Evolutionary conservation across 2,329 filamentous ascomycete genomes (phyloP), one percentile per base, ranked within the genome.

Genomic region (Fusarium dimerum): DNA sequence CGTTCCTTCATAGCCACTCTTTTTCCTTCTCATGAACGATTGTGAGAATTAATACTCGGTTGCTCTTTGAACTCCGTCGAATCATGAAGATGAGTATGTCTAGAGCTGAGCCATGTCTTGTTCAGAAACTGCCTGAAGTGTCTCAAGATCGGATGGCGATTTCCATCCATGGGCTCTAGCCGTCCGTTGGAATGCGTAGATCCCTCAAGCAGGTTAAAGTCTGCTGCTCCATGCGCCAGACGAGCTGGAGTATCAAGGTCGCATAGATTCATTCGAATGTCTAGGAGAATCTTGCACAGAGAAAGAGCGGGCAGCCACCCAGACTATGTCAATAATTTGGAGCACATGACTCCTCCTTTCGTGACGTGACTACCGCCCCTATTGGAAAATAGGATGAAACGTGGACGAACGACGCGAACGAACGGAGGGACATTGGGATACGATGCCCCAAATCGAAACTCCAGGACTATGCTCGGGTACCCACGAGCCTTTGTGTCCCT

Each of bases 321-420:
- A 7, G 84, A 83, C 68, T 87, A 91, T 1, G 92, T 96, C 56
- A 96, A 78, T 5, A 94, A 78, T 70, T 94, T 87, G 84, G 95
- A 92, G 69, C 83, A 85, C 73, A 97, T 83, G 2, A 92, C 89
- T 2, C 92, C 92, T 20, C 92, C 92, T 2, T 78, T 75, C 0
- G 92, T 96, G 54, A 97, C 87, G 68, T 96, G 90, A 1, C 92
- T 92, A 20, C 92, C 92, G 17, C 92, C 92, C 5, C 91, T 90
- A 5, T 76, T 62, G 26, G 75, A 67, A 65, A 93, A 93, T 2
- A 83, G 78, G 17, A 93, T 69, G 68, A 96, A 93, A 5, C 87
- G 86, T 2, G 92, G 92, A 6, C 88, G 84, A 48, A 96, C 81
- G 15, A 96, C 85, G 7, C 92, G 86, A 29, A 96, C 83, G 65